These are phyloP conservation scores for Isochrysis galbana DNA, from an alignment of 78 protist species.

Conservation along the genomic window DNA sequence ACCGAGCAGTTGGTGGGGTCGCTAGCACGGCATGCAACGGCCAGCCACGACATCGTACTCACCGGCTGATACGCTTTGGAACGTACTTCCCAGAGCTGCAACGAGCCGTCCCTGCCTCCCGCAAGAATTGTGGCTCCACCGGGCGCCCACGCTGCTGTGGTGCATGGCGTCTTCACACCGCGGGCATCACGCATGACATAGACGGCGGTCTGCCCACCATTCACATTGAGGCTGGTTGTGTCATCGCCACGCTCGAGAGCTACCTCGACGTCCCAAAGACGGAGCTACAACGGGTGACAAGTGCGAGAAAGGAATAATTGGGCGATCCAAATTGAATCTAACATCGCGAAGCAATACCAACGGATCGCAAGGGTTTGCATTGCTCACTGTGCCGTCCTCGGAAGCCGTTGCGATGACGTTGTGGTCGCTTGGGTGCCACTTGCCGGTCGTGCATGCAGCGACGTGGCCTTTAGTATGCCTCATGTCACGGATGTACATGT, in stretches of 20 bases:
- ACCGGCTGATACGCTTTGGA: background rate
- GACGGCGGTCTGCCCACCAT: background rate
- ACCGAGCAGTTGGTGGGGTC: too few species aligned
- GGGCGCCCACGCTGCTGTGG: background rate
- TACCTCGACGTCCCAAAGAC: background rate
- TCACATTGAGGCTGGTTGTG: background rate
- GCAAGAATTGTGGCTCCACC: background rate
- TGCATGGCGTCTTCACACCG: background rate
- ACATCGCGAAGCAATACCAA: too few species aligned
- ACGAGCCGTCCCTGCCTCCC: background rate
- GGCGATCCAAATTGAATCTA: too few species aligned
- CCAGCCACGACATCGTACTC: too few species aligned
- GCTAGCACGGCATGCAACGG: too few species aligned
- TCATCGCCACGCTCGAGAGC: background rate
- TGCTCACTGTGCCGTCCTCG: slow-evolving; percentile 16
- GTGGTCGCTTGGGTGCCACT: background rate
- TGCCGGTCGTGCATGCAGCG: background rate
- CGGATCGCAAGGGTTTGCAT: too few species aligned
- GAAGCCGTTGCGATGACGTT: background rate
- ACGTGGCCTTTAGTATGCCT: background rate
- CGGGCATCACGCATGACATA: background rate
- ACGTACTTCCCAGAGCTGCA: slow-evolving; percentile 7
- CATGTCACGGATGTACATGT: slow-evolving; percentile 26
- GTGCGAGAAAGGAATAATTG: too few species aligned
- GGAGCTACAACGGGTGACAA: too few species aligned